Evolutionary conservation across 2,329 filamentous ascomycete genomes (phyloP), one percentile per base, ranked within the genome.

Genomic region (Parastagonospora avenae): DNA sequence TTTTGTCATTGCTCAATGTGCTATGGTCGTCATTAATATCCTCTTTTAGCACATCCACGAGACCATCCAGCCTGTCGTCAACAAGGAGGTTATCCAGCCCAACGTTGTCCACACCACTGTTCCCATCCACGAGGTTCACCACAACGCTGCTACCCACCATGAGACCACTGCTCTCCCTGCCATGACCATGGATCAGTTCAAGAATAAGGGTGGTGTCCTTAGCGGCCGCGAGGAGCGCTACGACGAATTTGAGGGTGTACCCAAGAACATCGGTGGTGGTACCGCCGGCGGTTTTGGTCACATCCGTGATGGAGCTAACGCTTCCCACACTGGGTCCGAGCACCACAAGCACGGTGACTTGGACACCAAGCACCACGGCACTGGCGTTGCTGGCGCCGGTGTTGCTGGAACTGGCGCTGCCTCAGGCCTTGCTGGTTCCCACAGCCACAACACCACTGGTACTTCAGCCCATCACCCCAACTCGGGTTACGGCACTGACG

Each of bases 71-170:
- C 88, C 88, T 0, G 81, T 91, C 0, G 77, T 91, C 31, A 79
- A 91, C 43, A 89, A 89, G 59, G 85, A 90, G 59, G 84, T 82
- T 1, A 77, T 90, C 27, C 82, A 88, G 57, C 86, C 86, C 1
- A 79, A 84, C 12, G 81, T 91, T 3, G 79, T 90, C 1, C 89
- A 91, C 76, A 90, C 85, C 19, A 90, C 86, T 1, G 79, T 88
- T 0, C 88, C 88, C 0, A 80, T 91, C 36, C 88, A 91, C 58
- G 88, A 91, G 74, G 81, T 83, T 2, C 88, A 91, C 66, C 85
- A 90, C 62, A 84, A 87, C 43, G 78, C 82, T 11, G 79, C 87
- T 1, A 80, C 88, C 52, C 84, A 89, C 67, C 88, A 91, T 66
- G 78, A 80, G 37, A 81, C 85, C 1, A 85, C 86, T 0, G 79